Conservation (phyloP, 192 early-diverging fungal species). For the Mortierella alpina region DNA sequence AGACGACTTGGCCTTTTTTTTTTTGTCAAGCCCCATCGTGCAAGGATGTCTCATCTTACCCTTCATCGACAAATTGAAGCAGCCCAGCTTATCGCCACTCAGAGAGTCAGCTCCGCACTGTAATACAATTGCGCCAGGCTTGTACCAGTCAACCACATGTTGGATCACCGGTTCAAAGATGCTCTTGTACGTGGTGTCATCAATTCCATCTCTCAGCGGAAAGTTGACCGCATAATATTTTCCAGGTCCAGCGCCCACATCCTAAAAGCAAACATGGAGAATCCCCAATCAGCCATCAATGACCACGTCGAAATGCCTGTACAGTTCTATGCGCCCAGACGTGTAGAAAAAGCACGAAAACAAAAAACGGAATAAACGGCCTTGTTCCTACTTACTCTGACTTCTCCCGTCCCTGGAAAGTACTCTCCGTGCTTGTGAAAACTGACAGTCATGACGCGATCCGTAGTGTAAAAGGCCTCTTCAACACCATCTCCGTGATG, state of each 20-base stretch:
- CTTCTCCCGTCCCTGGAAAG: conserved; percentile 97
- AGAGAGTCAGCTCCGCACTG: conserved; percentile 98
- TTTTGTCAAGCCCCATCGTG: conserved; percentile 77
- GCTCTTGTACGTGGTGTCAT: conserved; percentile 90
- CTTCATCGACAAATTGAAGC: conserved; percentile 93
- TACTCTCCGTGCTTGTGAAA: conserved; percentile 99
- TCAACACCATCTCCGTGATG: conserved; percentile 99
- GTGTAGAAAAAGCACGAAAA: not conserved
- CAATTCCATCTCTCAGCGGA: conserved; percentile 93
- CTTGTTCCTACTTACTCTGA: conserved; percentile 67
- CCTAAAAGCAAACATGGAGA: conserved; percentile 57
- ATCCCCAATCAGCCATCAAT: not conserved
- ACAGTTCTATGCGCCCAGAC: not conserved
- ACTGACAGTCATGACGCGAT: conserved; percentile 98
- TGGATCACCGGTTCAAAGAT: conserved; percentile 86
- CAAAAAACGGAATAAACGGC: not conserved
- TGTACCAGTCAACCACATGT: conserved; percentile 93
- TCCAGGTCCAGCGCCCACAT: conserved; percentile 91
- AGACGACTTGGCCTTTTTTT: not conserved
- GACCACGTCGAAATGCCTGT: not conserved
- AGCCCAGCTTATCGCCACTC: conserved; percentile 92
- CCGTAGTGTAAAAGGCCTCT: conserved; percentile 99
- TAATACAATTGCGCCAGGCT: conserved; percentile 90
- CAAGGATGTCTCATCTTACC: conserved; percentile 63
- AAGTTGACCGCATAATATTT: conserved; percentile 96